Conservation (phyloP, 2,329 filamentous ascomycete genomes). For the Thielaviopsis euricoi region DNA sequence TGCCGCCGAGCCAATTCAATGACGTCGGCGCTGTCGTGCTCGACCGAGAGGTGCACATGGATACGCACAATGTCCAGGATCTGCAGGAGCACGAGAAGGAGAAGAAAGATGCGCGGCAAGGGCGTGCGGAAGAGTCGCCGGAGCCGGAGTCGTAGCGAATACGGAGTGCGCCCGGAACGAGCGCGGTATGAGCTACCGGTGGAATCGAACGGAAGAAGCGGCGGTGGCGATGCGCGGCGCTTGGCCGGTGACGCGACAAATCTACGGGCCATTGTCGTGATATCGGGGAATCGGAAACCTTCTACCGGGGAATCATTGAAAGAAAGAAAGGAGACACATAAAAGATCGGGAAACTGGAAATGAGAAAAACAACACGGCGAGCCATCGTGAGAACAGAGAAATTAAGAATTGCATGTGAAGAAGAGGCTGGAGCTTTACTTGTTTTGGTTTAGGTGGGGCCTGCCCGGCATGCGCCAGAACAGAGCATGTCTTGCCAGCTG, state of each 20-base stretch:
- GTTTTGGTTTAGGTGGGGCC: neutral
- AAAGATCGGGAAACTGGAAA: neutral
- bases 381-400: too few relatives aligned
- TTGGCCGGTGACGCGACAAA: neutral
- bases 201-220: slow-evolving; percentile 8
- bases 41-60: slow-evolving; percentile 17
- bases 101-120: slow-evolving; percentile 19
- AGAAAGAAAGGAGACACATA: neutral
- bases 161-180: neutral
- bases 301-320: neutral
- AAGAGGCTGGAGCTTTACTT: neutral
- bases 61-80: slow-evolving; percentile 25
- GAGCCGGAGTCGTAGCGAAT: slow-evolving; percentile 17
- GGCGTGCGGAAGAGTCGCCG: slow-evolving; percentile 24
- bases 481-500: neutral
- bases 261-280: slow-evolving; percentile 2
- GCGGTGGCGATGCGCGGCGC: slow-evolving; percentile 9
- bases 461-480: too few relatives aligned
- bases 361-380: neutral
- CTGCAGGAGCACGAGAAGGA: slow-evolving; percentile 21
- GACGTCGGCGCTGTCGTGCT: slow-evolving; percentile 6
- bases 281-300: neutral
- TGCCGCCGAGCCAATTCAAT: slow-evolving; percentile 14
- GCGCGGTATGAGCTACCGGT: slow-evolving; percentile 5
- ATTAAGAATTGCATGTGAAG: neutral